Conservation (phyloP, 768 basidiomycete species). For the Asterophora lycoperdoides region DNA sequence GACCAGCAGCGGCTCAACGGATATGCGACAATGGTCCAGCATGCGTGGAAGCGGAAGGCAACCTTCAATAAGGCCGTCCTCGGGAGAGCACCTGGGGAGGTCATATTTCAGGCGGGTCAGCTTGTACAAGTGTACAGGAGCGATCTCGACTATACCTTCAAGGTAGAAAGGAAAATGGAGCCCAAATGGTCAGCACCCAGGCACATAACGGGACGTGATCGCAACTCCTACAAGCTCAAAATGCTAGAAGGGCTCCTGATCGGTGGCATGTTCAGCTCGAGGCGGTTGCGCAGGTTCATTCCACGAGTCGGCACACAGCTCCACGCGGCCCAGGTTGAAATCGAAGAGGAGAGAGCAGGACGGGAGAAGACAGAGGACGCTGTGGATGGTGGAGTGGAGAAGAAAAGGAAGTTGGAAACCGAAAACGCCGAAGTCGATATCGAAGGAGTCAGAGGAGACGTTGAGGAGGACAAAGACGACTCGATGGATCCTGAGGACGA, state of each 20-base stretch:
- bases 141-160: slow-evolving; percentile 8
- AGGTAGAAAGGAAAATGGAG: slow-evolving; percentile 18
- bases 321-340: slow-evolving; percentile 9
- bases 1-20: too few species aligned
- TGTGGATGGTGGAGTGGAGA: background rate
- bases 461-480: too few species aligned
- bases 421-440: too few species aligned
- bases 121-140: slow-evolving; percentile 8
- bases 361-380: background rate
- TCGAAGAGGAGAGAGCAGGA: background rate
- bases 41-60: background rate
- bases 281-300: slow-evolving; percentile 16
- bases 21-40: background rate
- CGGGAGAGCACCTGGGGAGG: background rate
- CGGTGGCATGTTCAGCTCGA: slow-evolving; percentile 11
- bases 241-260: slow-evolving; percentile 15
- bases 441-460: background rate
- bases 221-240: slow-evolving; percentile 22
- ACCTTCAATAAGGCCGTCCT: background rate
- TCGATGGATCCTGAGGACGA: too few species aligned
- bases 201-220: slow-evolving; percentile 5
- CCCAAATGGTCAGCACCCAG: slow-evolving; percentile 26
- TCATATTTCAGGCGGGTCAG: slow-evolving; percentile 8
- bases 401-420: too few species aligned
- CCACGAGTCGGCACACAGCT: slow-evolving; percentile 17